Percentiles rank a stretch among this genome's conserved stretches.
These are phyloP conservation scores for Hyparrhenia diplandra DNA, from an alignment of 176 grass and related monocot genomes.

Conservation along the genomic window DNA sequence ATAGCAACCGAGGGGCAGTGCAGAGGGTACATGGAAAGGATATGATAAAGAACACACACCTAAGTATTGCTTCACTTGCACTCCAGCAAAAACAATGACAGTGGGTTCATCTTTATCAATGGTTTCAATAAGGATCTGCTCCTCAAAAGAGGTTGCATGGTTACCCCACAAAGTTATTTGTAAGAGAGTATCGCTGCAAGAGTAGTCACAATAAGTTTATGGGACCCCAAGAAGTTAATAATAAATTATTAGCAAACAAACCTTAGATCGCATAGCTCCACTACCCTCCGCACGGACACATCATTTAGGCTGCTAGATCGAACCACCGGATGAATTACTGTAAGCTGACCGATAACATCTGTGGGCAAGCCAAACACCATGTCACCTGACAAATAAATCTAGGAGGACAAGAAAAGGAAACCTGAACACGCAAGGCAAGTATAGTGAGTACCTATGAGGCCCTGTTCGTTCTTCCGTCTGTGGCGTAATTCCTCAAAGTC, in stretches of 20 bases:
- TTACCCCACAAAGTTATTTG: not conserved
- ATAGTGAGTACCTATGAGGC: not conserved
- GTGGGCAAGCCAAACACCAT: not conserved
- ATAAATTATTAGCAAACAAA: not conserved
- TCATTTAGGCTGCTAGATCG: not conserved
- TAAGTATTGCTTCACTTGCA: not conserved
- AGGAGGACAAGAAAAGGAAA: not conserved
- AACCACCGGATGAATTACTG: not conserved
- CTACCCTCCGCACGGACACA: not conserved
- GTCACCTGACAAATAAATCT: not conserved
- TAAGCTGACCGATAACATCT: not conserved
- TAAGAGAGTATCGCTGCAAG: not conserved
- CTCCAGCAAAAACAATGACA: not conserved
- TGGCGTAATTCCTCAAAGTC: not conserved
- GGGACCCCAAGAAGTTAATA: no score
- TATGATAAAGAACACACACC: not conserved
- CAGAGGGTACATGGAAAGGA: not conserved
- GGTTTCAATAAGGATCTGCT: not conserved
- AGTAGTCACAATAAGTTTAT: no score
- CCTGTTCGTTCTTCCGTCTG: not conserved
- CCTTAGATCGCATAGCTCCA: not conserved
- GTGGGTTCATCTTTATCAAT: not conserved
- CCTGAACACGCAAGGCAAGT: not conserved
- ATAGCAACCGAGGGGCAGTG: no score
- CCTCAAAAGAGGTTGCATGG: not conserved